Conservation (phyloP, 331 rosid species). For the Rhamnella rubrinervis region DNA sequence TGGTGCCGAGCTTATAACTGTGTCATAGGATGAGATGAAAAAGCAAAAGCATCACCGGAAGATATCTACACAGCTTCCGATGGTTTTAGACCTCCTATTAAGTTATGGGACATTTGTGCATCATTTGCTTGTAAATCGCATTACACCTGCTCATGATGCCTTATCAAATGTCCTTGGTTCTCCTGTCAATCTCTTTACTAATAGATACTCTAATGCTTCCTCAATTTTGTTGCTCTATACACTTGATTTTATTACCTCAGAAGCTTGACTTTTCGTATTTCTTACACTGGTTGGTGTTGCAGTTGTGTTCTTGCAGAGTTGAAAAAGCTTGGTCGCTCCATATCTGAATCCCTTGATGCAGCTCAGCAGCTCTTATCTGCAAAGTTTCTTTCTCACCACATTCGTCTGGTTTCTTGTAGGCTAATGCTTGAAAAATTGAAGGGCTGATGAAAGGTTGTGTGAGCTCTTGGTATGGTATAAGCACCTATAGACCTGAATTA, state of each 20-base stretch:
- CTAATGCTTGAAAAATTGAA: background rate
- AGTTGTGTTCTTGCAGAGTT: slow-evolving; percentile 74
- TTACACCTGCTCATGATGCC: slow-evolving; percentile 71
- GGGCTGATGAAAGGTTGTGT: background rate
- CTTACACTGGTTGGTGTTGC: slow-evolving; percentile 12
- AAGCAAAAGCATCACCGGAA: slow-evolving; percentile 72
- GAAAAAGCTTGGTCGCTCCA: slow-evolving; percentile 56
- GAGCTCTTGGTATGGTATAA: too few relatives aligned
- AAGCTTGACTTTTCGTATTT: background rate
- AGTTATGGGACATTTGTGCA: slow-evolving; percentile 76
- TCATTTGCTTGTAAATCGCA: slow-evolving; percentile 58
- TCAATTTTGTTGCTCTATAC: background rate
- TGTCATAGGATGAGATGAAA: slow-evolving; percentile 52
- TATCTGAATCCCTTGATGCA: slow-evolving; percentile 54
- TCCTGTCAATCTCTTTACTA: slow-evolving; percentile 74
- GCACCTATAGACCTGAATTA: too few relatives aligned
- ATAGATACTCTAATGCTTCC: slow-evolving; percentile 35
- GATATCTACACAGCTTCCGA: slow-evolving; percentile 68
- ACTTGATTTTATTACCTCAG: background rate
- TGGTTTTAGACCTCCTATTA: slow-evolving; percentile 69
- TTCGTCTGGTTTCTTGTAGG: background rate
- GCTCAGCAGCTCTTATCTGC: slow-evolving; percentile 55
- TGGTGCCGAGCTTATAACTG: too few relatives aligned
- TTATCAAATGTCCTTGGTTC: slow-evolving; percentile 47
- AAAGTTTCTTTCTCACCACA: slow-evolving; percentile 36